Conservation (phyloP, 345 rosid species). For the Eucalyptus sp. region DNA sequence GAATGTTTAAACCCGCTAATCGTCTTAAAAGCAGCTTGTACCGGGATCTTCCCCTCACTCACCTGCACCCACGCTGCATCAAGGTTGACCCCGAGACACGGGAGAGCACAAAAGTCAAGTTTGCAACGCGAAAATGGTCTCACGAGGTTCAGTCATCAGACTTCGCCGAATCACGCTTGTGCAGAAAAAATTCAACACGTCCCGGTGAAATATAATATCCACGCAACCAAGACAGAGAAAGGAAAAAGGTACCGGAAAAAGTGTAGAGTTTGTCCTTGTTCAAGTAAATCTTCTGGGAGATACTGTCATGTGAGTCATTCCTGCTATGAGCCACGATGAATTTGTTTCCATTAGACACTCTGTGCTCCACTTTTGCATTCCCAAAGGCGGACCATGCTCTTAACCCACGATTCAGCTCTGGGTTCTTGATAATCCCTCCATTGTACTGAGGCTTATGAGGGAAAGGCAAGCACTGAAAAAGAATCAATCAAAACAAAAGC, state of each 20-base stretch:
- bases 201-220: neutral
- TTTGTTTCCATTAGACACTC: constrained; percentile 26
- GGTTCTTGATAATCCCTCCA: constrained; percentile 66
- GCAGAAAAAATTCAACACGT: neutral
- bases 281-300: constrained; percentile 40
- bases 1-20: constrained; percentile 14
- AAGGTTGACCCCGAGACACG: neutral
- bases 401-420: constrained; percentile 40
- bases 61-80: constrained; percentile 72
- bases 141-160: neutral
- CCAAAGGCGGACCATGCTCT: constrained; percentile 52
- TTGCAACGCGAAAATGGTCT: neutral
- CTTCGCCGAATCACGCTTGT: neutral
- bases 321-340: constrained; percentile 46
- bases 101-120: neutral
- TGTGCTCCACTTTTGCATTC: constrained; percentile 23
- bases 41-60: constrained; percentile 17
- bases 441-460: constrained; percentile 57
- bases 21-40: constrained; percentile 37
- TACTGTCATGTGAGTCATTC: constrained; percentile 23
- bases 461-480: constrained; percentile 34
- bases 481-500: neutral
- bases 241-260: constrained; percentile 40
- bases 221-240: neutral
- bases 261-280: constrained; percentile 30